Percentiles rank a stretch among this genome's conserved stretches.
Conservation (phyloP, 345 rosid genomes). For the Microcos paniculata region DNA sequence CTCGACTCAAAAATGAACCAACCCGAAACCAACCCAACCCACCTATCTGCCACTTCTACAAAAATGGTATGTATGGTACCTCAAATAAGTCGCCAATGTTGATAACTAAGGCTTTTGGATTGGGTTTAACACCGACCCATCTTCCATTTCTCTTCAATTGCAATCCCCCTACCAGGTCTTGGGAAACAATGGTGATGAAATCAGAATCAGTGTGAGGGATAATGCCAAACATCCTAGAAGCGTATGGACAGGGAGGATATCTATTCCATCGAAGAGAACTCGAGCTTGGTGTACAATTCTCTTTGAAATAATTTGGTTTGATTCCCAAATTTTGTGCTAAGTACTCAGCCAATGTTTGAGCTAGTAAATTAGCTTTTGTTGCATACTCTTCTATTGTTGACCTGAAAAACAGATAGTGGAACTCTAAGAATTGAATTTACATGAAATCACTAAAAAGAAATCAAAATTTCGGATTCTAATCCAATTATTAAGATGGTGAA, state of each 20-base stretch:
- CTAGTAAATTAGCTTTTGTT: constrained; percentile 32
- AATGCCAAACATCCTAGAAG: constrained; percentile 54
- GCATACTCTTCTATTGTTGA: constrained; percentile 38
- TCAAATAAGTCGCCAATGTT: constrained; percentile 81
- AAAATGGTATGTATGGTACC: constrained; percentile 36
- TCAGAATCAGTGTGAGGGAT: constrained; percentile 76
- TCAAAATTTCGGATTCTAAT: background rate
- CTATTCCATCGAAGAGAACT: constrained; percentile 65
- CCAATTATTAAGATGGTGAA: no score
- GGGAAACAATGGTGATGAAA: constrained; percentile 59
- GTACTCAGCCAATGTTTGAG: constrained; percentile 44
- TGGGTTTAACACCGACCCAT: constrained; percentile 67
- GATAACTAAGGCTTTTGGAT: constrained; percentile 51
- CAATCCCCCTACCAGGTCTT: constrained; percentile 69
- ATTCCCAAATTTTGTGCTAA: constrained; percentile 45
- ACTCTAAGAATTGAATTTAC: background rate
- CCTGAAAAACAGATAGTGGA: constrained; percentile 24
- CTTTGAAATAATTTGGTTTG: constrained; percentile 39
- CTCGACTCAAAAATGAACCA: no score
- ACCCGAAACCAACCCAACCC: no score
- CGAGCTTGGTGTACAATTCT: constrained; percentile 35
- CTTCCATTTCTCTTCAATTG: constrained; percentile 54
- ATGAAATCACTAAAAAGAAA: background rate
- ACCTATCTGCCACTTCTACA: background rate
- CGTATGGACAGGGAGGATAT: constrained; percentile 64